Base-by-base conservation (phyloP, 2,329 filamentous ascomycete species). In the Thielaviopsis populi region DNA sequence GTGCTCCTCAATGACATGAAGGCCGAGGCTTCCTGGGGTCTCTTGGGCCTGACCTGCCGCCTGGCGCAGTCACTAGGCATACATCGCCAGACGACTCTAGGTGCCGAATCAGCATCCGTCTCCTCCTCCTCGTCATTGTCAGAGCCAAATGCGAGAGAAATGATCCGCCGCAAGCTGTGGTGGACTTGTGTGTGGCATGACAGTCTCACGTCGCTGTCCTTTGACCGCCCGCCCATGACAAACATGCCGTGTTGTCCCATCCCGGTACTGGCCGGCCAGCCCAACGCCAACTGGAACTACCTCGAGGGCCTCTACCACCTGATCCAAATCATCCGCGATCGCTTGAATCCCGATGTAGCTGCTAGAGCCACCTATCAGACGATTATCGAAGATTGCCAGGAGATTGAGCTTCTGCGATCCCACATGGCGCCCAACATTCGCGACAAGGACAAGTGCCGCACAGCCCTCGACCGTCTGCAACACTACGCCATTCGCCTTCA, bases 1-100 rank as follows among this genome's bases (percentile, higher is more conserved):
- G 83, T 84, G 1, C 74, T 86, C 1, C 74, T 85, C 30, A 86
- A 86, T 68, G 83, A 86, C 66, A 86, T 86, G 83, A 86, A 86
- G 69, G 83, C 83, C 1, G 83, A 86, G 69, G 83, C 82, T 0
- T 85, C 83, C 0, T 86, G 83, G 83, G 83, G 83, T 0, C 71
- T 86, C 62, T 78, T 84, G 61, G 83, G 83, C 0, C 77, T 86
- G 54, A 85, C 83, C 0, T 85, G 83, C 66, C 78, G 83, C 30
- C 75, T 86, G n/a, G 83, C 83, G 0, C 83, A 86, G 69, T 85
- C 83, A 0, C 74, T 86, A 1, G 83, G 83, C 3, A 74, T 86
- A 11, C 83, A 86, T 69, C 75, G 80, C 7, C 71, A 66, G 42
- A 63, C 61, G 75, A 24, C 75, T 74, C 11, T 71, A 73, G 72